Base-by-base conservation (phyloP, 208 protist genomes). In the Crithidia mellificae region DNA sequence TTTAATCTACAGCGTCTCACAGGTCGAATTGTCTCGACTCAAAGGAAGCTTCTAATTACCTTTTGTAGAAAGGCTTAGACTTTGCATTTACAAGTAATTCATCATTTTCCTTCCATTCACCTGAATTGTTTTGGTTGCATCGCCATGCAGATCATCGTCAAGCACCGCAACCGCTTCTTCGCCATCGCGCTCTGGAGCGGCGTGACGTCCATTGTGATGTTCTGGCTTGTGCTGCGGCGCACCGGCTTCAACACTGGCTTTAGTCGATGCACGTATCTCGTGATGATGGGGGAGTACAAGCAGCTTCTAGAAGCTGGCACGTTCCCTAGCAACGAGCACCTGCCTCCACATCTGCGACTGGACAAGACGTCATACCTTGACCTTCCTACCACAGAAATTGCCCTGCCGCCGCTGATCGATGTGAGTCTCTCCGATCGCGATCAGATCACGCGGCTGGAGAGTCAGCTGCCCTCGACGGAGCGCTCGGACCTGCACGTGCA, bases 201-300 rank as follows among this genome's bases (percentile, higher is more conserved):
- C 11, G 80, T 78, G 39, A 83, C 80, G 22, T 85, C 73, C 15
- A 72, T 87, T 12, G 63, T 89, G 19, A 88, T 91, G 81, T 87
- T 88, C 39, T 94, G 89, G 89, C 72, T 94, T 0, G 80, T 87
- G 41, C 27, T 92, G 20, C 90, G 90, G 12, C 84, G 87, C 68
- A 78, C 80, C 20, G 90, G 90, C 50, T 95, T 95, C 75, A 88
- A 84, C 81, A 95, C 87, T 0, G 59, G 75, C 38, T 95, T 92
- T 67, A 90, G 78, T 58, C 84, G 87, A 29, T 86, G 77, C 78
- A 81, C 63, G 17, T 95, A 93, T 59, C 66, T 93, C 19, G 84
- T 87, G 17, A 89, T 90, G 85, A 83, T 87, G 81, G 90, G 86
- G 6, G 90, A 95, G 63, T 95, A 93, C 74, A 83, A 84, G 54